These are phyloP conservation scores for Candida takata DNA, from an alignment of 805 yeast genomes.

Conservation along the genomic window DNA sequence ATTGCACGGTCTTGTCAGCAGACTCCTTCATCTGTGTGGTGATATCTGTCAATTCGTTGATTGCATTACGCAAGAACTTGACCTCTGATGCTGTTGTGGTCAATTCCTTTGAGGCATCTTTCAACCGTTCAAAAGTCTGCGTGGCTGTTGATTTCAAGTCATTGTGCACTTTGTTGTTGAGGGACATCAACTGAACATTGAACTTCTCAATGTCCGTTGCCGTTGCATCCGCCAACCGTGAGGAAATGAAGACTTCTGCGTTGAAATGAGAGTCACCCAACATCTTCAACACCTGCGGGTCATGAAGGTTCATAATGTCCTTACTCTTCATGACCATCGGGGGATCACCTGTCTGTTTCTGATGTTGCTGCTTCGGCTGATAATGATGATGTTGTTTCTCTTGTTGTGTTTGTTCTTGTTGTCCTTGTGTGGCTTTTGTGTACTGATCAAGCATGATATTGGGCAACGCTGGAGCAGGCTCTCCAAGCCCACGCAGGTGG, in stretches of 20 bases:
- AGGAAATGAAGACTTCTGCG: constrained; percentile 40
- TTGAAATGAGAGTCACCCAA: constrained; percentile 37
- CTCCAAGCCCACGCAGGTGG: constrained; percentile 8
- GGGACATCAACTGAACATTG: constrained; percentile 43
- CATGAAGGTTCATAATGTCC: constrained; percentile 13
- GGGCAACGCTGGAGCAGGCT: constrained; percentile 26
- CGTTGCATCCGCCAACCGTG: constrained; percentile 53
- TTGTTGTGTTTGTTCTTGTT: too few relatives aligned
- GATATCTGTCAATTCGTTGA: constrained; percentile 54
- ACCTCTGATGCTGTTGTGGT: constrained; percentile 59
- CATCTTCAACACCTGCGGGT: constrained; percentile 25
- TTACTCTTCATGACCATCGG: constrained; percentile 4
- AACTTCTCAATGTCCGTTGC: constrained; percentile 70
- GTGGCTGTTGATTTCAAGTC: constrained; percentile 55
- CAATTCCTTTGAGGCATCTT: constrained; percentile 54
- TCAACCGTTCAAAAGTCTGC: constrained; percentile 55
- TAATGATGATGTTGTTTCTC: too few relatives aligned
- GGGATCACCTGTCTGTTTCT: constrained; percentile 5
- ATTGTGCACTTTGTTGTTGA: constrained; percentile 42
- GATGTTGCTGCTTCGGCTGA: background rate
- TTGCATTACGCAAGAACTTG: constrained; percentile 49
- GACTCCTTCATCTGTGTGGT: constrained; percentile 51
- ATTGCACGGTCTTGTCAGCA: constrained; percentile 49
- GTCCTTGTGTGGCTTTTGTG: background rate
- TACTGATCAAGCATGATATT: constrained; percentile 14